Percentiles rank a stretch among this genome's conserved stretches.
phyloP scores from a whole-genome alignment of 495 filamentous ascomycete genomes.

The Pseudomonodictys pantanalensis region DNA sequence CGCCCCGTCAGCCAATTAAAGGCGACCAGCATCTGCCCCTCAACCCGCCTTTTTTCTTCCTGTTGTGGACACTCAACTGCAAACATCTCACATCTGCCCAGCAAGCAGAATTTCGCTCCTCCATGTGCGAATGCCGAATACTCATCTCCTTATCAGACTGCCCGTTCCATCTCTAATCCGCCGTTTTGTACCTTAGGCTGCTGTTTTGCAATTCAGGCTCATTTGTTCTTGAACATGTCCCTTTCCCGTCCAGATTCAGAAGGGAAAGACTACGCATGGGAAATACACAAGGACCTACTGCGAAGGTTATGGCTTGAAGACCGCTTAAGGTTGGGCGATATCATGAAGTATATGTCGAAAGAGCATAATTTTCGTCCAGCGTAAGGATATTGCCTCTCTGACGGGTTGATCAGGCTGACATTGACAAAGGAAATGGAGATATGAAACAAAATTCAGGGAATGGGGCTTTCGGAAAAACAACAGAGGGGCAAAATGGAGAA shows the following conservation, averaged over 20 bases:
- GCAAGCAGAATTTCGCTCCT: no score
- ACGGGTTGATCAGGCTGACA: not conserved
- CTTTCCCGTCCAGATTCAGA: not conserved
- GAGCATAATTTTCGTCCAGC: not conserved
- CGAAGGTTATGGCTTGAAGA: not conserved
- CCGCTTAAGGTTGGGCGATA: not conserved
- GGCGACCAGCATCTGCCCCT: not conserved
- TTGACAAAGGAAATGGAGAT: not conserved
- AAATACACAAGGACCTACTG: not conserved
- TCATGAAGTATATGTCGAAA: not conserved
- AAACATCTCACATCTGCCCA: no score
- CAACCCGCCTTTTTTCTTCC: no score
- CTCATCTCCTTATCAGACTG: no score
- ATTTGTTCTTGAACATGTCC: not conserved
- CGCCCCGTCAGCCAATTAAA: not conserved
- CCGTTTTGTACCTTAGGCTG: no score
- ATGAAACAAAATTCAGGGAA: not conserved
- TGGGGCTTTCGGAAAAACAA: not conserved
- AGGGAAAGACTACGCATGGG: not conserved
- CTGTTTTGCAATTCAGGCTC: no score
- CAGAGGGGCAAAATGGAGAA: not conserved
- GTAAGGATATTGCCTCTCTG: not conserved
- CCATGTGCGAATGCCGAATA: no score
- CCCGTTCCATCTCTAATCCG: no score
- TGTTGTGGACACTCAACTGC: no score